Evolutionary conservation across 768 basidiomycete genomes (phyloP).

Genomic region (Panellus pusillus): DNA sequence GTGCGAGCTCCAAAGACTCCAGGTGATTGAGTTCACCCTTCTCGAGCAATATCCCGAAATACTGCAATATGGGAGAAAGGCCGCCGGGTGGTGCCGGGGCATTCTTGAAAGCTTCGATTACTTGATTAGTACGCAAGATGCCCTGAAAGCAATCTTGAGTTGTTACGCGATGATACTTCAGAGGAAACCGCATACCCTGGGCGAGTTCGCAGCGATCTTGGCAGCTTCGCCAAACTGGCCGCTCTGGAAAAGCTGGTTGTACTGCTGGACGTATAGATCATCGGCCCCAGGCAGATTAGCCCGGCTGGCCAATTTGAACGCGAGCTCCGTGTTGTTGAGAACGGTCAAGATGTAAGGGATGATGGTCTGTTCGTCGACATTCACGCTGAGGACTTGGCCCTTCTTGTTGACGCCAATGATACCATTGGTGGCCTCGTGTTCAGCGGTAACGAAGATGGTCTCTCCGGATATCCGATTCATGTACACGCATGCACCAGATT

Average conservation of each 20-base stretch:
- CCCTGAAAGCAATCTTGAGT: constrained; percentile 49
- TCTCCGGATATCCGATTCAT: constrained; percentile 99
- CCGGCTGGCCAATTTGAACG: constrained; percentile 95
- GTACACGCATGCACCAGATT: constrained; percentile 95
- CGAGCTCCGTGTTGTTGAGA: constrained; percentile 95
- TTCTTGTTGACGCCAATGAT: constrained; percentile 99
- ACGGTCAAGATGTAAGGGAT: constrained; percentile 93
- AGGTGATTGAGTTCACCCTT: constrained; percentile 97
- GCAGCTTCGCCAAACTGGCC: constrained; percentile 94
- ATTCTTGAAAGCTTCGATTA: constrained; percentile 97
- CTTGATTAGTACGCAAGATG: constrained; percentile 89
- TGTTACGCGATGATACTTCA: constrained; percentile 4
- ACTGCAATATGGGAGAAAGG: constrained; percentile 93
- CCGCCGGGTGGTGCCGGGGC: constrained; percentile 90
- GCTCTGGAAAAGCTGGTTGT: constrained; percentile 84
- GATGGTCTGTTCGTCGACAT: constrained; percentile 93
- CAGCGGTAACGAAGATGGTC: constrained; percentile 98
- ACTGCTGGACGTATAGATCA: constrained; percentile 93
- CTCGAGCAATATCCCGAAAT: constrained; percentile 98
- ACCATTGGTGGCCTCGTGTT: constrained; percentile 90
- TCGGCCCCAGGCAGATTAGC: constrained; percentile 97
- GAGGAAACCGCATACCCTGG: constrained; percentile 54
- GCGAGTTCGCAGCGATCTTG: constrained; percentile 97
- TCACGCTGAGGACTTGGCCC: constrained; percentile 96
- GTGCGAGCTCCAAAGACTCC: constrained; percentile 93